These are phyloP conservation scores for Irpex rosettiformis DNA, from an alignment of 1,284 basidiomycete species.

Conservation along the genomic window DNA sequence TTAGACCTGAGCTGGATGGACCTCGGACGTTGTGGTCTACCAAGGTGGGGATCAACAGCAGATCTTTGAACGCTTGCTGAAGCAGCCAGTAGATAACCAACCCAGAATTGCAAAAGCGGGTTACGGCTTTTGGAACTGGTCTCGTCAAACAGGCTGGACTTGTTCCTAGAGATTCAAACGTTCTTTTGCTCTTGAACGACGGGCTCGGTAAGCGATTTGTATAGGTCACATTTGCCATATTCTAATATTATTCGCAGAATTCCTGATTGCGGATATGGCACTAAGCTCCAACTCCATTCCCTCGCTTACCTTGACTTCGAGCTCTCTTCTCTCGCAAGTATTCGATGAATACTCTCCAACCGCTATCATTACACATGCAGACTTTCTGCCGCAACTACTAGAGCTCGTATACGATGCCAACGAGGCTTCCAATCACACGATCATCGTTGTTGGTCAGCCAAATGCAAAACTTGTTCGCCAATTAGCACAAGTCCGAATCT, in stretches of 20 bases:
- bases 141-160: slow-evolving; percentile 58
- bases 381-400: slow-evolving; percentile 59
- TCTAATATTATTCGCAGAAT: slow-evolving; percentile 46
- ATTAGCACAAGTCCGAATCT: slow-evolving; percentile 49
- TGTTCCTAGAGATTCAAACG: slow-evolving; percentile 59
- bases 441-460: slow-evolving; percentile 66
- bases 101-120: slow-evolving; percentile 57
- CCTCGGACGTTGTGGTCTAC: slow-evolving; percentile 74
- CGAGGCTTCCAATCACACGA: slow-evolving; percentile 46
- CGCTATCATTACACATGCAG: slow-evolving; percentile 64
- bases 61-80: background rate
- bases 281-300: slow-evolving; percentile 67
- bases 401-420: slow-evolving; percentile 63
- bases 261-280: slow-evolving; percentile 71
- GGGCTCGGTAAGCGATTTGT: slow-evolving; percentile 51
- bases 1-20: slow-evolving; percentile 61
- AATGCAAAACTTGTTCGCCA: slow-evolving; percentile 37
- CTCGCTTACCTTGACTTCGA: slow-evolving; percentile 63
- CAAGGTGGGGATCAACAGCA: slow-evolving; percentile 42
- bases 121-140: slow-evolving; percentile 65
- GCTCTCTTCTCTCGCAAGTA: slow-evolving; percentile 53
- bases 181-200: slow-evolving; percentile 71
- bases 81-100: slow-evolving; percentile 58
- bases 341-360: slow-evolving; percentile 63
- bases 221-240: background rate